Conservation (phyloP, 2,329 filamentous ascomycete species). For the Fonsecaea nubica region DNA sequence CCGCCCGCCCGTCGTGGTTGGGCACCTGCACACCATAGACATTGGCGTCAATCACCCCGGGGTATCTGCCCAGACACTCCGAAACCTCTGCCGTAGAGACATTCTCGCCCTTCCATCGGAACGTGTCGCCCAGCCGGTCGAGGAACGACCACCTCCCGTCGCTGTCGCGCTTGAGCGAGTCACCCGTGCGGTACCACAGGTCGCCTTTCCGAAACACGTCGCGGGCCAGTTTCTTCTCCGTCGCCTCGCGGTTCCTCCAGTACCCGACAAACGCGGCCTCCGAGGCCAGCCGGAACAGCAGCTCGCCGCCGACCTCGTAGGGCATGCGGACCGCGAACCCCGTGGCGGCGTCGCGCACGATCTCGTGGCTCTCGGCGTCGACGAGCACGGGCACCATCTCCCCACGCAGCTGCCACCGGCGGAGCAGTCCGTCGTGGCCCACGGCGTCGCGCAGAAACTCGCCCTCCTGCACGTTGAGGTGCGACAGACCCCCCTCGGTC, state of each 20-base stretch:
- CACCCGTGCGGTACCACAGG: constrained; percentile 81
- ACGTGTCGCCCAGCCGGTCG: constrained; percentile 65
- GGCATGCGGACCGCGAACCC: constrained; percentile 68
- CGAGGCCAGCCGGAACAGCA: constrained; percentile 71
- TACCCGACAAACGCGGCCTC: constrained; percentile 77
- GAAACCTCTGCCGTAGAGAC: constrained; percentile 81
- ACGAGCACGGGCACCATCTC: constrained; percentile 70
- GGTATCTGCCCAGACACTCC: constrained; percentile 71
- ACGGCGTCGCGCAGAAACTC: constrained; percentile 69
- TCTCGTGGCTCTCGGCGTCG: constrained; percentile 70
- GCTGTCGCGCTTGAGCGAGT: constrained; percentile 72
- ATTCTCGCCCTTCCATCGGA: constrained; percentile 74
- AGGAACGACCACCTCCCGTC: constrained; percentile 79
- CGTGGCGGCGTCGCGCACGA: constrained; percentile 68
- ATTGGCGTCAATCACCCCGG: constrained; percentile 74
- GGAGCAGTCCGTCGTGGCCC: constrained; percentile 71
- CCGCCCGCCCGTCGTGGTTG: constrained; percentile 82
- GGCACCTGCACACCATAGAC: constrained; percentile 83
- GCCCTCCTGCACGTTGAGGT: constrained; percentile 66
- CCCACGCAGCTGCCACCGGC: constrained; percentile 60
- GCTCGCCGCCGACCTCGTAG: constrained; percentile 75
- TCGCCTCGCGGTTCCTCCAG: constrained; percentile 74
- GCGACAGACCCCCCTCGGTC: constrained; percentile 70
- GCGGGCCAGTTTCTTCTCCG: constrained; percentile 73
- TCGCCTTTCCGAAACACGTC: constrained; percentile 77